A percentile compares a stretch with the other conserved stretches of the same genome.
Evolutionary conservation across 192 early-diverging fungal species (phyloP).

Genomic region (Diversispora epigaea): DNA sequence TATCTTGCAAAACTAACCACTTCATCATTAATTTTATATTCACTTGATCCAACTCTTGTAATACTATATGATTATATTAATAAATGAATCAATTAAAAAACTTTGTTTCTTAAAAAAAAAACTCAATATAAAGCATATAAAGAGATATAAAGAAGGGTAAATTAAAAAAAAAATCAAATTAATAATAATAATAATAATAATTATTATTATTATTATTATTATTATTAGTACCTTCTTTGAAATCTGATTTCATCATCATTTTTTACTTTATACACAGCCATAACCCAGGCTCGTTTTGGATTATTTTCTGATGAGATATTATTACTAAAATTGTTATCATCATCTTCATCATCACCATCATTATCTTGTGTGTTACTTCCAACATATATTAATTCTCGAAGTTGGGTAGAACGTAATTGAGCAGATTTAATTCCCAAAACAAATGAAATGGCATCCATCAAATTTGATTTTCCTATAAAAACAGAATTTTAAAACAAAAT

Average conservation of each 20-base stretch:
- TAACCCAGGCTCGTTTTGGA: constrained; percentile 69
- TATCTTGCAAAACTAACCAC: constrained; percentile 74
- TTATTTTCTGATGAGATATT: constrained; percentile 22
- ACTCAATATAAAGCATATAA: background rate
- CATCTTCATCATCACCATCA: constrained; percentile 49
- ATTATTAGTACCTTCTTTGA: constrained; percentile 62
- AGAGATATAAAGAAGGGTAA: too few relatives aligned
- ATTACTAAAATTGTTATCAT: constrained; percentile 39
- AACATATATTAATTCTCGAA: constrained; percentile 91
- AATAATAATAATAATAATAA: background rate
- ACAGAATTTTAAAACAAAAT: background rate
- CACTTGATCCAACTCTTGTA: constrained; percentile 66
- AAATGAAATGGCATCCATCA: constrained; percentile 99
- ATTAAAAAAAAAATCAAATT: too few relatives aligned
- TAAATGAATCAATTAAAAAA: background rate
- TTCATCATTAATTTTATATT: constrained; percentile 85
- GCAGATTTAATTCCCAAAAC: constrained; percentile 91
- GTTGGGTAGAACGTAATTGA: constrained; percentile 86
- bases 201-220: too few relatives aligned
- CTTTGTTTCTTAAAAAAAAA: background rate
- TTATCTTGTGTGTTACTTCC: constrained; percentile 52
- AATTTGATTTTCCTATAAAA: constrained; percentile 88
- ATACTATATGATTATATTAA: constrained; percentile 41
- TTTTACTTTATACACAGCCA: constrained; percentile 77
- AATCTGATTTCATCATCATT: constrained; percentile 65